A percentile compares a stretch with the other conserved stretches of the same genome.
phyloP scores from a whole-genome alignment of 176 grass and related monocot species.

The Eragrostis nindensis region DNA sequence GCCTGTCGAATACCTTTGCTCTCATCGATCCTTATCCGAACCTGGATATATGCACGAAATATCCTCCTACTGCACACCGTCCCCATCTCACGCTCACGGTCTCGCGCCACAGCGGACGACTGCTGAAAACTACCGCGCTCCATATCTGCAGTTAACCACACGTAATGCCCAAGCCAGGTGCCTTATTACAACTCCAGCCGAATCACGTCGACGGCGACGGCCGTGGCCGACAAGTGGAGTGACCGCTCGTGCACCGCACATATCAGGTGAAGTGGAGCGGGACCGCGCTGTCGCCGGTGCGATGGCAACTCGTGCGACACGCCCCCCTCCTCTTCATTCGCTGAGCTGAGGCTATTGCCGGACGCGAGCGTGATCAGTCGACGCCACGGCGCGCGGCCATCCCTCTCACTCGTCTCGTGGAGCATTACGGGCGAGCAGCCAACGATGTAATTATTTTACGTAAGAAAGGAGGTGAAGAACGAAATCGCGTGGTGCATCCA shows the following conservation, averaged over 20 bases:
- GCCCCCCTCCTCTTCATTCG: not conserved
- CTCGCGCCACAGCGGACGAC: not conserved
- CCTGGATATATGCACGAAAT: slow-evolving; percentile 4
- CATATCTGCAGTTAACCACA: not conserved
- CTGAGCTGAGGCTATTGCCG: slow-evolving; percentile 1
- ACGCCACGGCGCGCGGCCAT: not conserved
- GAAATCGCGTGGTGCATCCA: slow-evolving; percentile 30
- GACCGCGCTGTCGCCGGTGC: not conserved
- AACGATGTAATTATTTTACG: slow-evolving; percentile 11
- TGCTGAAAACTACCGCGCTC: too few species aligned
- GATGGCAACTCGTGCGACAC: not conserved
- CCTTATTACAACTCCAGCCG: not conserved
- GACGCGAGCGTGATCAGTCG: not conserved
- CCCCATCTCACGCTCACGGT: not conserved
- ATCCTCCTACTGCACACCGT: slow-evolving; percentile 27
- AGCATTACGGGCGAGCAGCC: slow-evolving; percentile 10
- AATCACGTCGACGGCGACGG: not conserved
- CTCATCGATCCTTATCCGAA: not conserved
- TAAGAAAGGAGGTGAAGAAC: slow-evolving; percentile 9
- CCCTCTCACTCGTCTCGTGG: slow-evolving; percentile 33
- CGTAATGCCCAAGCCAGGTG: not conserved
- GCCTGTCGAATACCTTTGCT: not conserved
- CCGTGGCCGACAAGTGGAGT: not conserved
- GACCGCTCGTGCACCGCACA: not conserved
- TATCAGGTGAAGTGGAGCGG: not conserved